phyloP scores from a whole-genome alignment of 495 filamentous ascomycete species.

The Neurospora sp. region DNA sequence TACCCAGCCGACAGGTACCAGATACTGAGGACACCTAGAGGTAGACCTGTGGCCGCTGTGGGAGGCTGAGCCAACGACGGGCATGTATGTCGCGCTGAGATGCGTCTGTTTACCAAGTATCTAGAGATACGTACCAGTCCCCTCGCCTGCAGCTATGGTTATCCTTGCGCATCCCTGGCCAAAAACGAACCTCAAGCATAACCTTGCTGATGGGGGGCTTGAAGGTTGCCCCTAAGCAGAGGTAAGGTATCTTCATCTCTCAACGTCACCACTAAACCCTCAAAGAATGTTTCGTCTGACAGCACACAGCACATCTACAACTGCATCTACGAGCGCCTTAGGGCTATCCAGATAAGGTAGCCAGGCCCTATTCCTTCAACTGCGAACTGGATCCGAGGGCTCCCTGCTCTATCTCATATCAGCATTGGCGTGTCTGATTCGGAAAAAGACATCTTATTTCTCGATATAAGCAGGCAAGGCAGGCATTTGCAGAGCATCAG shows the following conservation, averaged over 20 bases:
- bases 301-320: background rate
- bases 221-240: background rate
- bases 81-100: slow-evolving; percentile 9
- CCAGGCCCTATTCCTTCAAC: background rate
- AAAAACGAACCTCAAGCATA: background rate
- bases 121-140: slow-evolving; percentile 9
- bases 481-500: background rate
- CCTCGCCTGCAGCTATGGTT: background rate
- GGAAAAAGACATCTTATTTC: background rate
- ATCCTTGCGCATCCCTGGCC: background rate
- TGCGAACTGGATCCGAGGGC: background rate
- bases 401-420: background rate
- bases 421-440: background rate
- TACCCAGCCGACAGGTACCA: background rate
- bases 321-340: background rate
- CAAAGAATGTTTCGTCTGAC: background rate
- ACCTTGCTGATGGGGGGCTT: background rate
- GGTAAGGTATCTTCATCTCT: background rate
- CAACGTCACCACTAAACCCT: background rate
- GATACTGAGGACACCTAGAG: background rate
- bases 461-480: background rate
- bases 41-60: background rate
- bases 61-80: slow-evolving; percentile 4
- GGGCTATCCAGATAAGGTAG: background rate
- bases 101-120: background rate